Evolutionary conservation across 495 filamentous ascomycete genomes (phyloP).

Genomic region (Neurospora sublineolata): DNA sequence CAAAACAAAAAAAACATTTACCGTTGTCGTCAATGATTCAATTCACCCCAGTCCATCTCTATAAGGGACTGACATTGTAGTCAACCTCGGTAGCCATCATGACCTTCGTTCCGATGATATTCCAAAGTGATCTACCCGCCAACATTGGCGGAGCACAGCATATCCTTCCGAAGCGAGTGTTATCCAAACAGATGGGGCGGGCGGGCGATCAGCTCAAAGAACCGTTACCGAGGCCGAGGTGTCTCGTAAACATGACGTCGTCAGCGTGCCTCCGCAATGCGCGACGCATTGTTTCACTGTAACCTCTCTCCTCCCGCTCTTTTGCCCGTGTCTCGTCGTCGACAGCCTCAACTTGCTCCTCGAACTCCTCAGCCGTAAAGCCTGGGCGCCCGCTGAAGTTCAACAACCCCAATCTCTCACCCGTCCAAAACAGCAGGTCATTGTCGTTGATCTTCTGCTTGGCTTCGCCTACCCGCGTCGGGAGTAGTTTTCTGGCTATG

Average conservation of each 20-base stretch:
- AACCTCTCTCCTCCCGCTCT: conserved; percentile 39
- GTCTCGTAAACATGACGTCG: conserved; percentile 66
- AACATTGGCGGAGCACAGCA: neutral
- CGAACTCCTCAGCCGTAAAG: conserved; percentile 36
- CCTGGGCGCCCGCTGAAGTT: conserved; percentile 44
- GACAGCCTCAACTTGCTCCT: conserved; percentile 27
- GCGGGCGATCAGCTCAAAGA: neutral
- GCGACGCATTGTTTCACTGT: conserved; percentile 57
- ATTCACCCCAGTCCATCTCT: neutral
- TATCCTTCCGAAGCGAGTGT: neutral
- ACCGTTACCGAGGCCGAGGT: conserved; percentile 44
- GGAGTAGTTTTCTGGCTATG: conserved; percentile 61
- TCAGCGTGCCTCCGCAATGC: conserved; percentile 71
- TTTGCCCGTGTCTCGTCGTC: conserved; percentile 35
- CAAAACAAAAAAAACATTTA: no score
- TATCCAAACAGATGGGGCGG: neutral
- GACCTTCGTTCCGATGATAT: neutral
- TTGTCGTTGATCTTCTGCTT: conserved; percentile 35
- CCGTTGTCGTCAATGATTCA: neutral
- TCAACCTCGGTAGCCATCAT: neutral
- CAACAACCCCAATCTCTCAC: conserved; percentile 64
- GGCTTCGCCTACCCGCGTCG: conserved; percentile 37
- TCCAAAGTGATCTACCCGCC: neutral
- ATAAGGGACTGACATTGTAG: neutral
- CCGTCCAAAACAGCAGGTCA: conserved; percentile 70